Base-by-base conservation (phyloP, 2,329 filamentous ascomycete genomes). In the Clarireedia homoeocarpa region DNA sequence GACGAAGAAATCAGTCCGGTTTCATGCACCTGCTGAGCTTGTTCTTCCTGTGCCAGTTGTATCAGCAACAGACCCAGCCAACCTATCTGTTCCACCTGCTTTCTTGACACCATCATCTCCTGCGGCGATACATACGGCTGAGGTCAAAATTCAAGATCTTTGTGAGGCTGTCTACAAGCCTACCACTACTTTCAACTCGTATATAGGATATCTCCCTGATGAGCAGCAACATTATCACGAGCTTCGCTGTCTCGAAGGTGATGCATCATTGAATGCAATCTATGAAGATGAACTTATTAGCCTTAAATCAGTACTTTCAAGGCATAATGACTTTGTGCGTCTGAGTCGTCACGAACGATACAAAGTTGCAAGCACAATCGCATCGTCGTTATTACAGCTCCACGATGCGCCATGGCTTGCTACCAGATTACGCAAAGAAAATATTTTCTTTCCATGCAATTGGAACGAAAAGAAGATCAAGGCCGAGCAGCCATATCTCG, bases 371-470 rank as follows among this genome's bases (percentile, higher is more conserved):
- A 55, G 51, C 27, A 59, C 65, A 20, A 49, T 66, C 2, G 62
- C 63, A 7, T 63, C 64, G 1, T 62, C 63, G 2, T 51, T 63
- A 5, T 15, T 66, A 5, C 64, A 66, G 42, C 58, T 67, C 9
- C 63, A 65, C 12, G 48, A 55, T 2, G 62, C 65, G 1, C 63
- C 64, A 2, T 66, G 64, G 64, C 55, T 67, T 4, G 12, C 38
- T 4, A 45, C 45, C 4, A 62, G 59, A 15, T 44, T 64, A 15
- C 58, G 59, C 9, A 67, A 66, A 51, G 51, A 58, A 4, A 48
- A 64, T 6, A 64, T 67, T 10, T 56, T 62, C 39, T 67, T 66
- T 53, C 51, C 26, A 40, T 44, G n/a, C 24, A 56, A 59, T 44
- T 34, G 56, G 4, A 46, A 57, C 6, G 59, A 42, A 9, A n/a